These are phyloP conservation scores for Pseudogymnoascus sp. DNA, from an alignment of 2,329 filamentous ascomycete species.

Conservation along the genomic window DNA sequence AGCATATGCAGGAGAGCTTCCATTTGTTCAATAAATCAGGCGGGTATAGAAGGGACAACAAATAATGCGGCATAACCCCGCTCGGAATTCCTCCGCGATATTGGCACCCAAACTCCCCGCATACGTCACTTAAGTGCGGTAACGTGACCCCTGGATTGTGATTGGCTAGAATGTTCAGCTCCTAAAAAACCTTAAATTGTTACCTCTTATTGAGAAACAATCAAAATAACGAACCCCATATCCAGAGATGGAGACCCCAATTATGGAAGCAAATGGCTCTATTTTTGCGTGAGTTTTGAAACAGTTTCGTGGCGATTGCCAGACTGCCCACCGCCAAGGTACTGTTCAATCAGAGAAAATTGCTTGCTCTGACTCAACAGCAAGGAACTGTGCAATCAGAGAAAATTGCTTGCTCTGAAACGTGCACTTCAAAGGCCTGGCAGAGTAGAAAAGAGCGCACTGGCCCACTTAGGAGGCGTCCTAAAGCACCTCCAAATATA, in stretches of 20 bases:
- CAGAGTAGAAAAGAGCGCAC: neutral
- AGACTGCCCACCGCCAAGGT: neutral
- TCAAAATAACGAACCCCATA: neutral
- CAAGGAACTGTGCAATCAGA: neutral
- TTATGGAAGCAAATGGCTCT: neutral
- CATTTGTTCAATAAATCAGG: slow-evolving; percentile 6
- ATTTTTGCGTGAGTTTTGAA: neutral
- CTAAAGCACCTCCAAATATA: neutral
- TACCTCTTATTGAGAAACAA: neutral
- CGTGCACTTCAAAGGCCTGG: neutral
- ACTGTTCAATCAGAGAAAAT: neutral
- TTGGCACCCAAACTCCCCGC: neutral
- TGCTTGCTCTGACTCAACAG: neutral
- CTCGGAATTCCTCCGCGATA: slow-evolving; percentile 1
- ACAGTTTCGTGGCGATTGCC: neutral
- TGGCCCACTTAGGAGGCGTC: neutral
- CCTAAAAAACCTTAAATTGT: slow-evolving; percentile 4
- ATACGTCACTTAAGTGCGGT: neutral
- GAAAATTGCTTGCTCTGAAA: neutral
- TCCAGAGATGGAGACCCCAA: neutral
- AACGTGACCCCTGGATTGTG: neutral
- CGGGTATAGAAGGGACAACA: slow-evolving; percentile 4
- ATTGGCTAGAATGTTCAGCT: neutral
- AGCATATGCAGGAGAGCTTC: neutral
- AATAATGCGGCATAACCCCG: slow-evolving; percentile 1